Evolutionary conservation across 73 alveolate genomes (phyloP), one percentile per base, ranked within the genome.

Genomic region (Tetrahymena malaccensis): DNA sequence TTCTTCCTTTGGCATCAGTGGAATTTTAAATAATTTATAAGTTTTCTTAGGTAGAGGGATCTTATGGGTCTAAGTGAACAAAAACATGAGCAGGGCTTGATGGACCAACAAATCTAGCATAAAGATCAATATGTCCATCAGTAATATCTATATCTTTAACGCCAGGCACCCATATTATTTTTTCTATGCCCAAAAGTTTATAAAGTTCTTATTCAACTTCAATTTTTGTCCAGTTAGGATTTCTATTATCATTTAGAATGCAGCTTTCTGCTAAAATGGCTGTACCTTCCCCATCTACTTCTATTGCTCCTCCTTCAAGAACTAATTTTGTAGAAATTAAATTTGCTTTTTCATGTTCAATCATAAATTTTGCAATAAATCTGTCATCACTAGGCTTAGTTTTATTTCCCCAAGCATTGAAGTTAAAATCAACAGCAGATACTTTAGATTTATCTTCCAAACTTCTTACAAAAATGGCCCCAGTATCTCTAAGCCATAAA

Each of bases 211-310:
- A 44, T 35, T 95, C 97, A 19, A 95, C 97, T 19, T 35, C 7
- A 10, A 37, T 56, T 43, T 95, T 94, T 10, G 96, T 34, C 97
- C 97, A 95, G 21, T 94, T 85, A 0, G 97, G 97, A 85, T 95
- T 95, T 33, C 97, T 94, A 93, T 93, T 95, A 21, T 57, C 55
- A 57, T 93, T 95, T 84, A 95, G 43, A 19, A 95, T 93, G 22
- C 96, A 95, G 93, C 96, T 93, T 37, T 94, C 95, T 22, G 97
- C 94, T 85, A 93, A 35, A 93, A 95, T 35, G 25, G 97, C 97
- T 0, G 97, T 95, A 13, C 97, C 97, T 43, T 95, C 97, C 33
- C 97, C 97, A n/a, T 95, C 97, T 40, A 95, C 97, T 93, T 95
- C 96, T 31, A 93, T 57, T 22, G 97, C 58, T 3, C 96, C 97